These are phyloP conservation scores for Pythium coloratum DNA, from an alignment of 352 stramenopile genomes.

Conservation along the genomic window DNA sequence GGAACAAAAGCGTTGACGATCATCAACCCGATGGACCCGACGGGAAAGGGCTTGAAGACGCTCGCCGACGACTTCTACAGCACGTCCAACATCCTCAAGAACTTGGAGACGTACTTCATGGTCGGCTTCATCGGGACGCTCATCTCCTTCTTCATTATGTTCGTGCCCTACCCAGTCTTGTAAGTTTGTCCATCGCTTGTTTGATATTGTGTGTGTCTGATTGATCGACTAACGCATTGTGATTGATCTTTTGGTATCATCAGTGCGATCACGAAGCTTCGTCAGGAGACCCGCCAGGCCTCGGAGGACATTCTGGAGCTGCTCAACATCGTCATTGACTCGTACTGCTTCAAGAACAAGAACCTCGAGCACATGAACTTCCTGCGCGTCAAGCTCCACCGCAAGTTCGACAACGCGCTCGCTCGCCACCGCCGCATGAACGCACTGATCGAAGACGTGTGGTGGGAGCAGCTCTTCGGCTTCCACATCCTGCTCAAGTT, in stretches of 20 bases:
- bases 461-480: conserved; percentile 81
- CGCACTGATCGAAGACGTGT: conserved; percentile 63
- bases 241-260: neutral
- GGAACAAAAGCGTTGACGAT: conserved; percentile 56
- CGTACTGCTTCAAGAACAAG: conserved; percentile 89
- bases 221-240: neutral
- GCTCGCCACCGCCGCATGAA: conserved; percentile 63
- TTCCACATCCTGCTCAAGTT: conserved; percentile 70
- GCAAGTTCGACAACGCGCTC: conserved; percentile 60
- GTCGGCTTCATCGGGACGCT: conserved; percentile 69
- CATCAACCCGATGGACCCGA: conserved; percentile 63
- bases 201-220: too few relatives aligned
- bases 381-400: conserved; percentile 63
- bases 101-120: conserved; percentile 76
- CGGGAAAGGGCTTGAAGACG: conserved; percentile 47
- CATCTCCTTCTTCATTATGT: conserved; percentile 36
- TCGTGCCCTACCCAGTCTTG: conserved; percentile 79
- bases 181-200: conserved; percentile 31
- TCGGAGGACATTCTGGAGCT: conserved; percentile 66
- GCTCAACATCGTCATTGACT: conserved; percentile 81
- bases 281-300: conserved; percentile 45
- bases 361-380: conserved; percentile 86
- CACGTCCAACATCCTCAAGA: conserved; percentile 67
- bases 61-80: conserved; percentile 48
- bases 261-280: conserved; percentile 59